Evolutionary conservation across 345 rosid species (phyloP).

Genomic region (Triadica sebifera): DNA sequence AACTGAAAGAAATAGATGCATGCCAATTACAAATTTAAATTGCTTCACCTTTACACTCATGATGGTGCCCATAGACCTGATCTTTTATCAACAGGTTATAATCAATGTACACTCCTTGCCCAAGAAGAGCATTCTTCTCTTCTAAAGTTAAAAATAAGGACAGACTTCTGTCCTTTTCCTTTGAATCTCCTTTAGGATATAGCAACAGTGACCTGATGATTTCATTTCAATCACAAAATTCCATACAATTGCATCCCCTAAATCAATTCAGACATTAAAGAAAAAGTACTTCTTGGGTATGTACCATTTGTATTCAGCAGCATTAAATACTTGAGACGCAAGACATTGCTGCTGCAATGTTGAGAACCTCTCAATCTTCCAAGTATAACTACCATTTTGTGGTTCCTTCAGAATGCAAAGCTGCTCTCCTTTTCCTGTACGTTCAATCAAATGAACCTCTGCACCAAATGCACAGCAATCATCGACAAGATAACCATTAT

Average conservation of each 20-base stretch:
- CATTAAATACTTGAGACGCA: background rate
- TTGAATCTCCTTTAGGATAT: background rate
- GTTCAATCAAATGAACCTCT: slow-evolving; percentile 5
- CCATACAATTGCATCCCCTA: background rate
- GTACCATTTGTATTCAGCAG: background rate
- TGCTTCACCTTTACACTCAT: background rate
- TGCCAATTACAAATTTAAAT: background rate
- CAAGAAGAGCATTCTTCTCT: background rate
- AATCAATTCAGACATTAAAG: background rate
- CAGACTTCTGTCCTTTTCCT: background rate
- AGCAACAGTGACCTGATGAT: background rate
- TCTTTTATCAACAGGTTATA: background rate
- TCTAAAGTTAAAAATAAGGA: background rate
- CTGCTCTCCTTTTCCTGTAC: background rate
- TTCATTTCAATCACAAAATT: background rate
- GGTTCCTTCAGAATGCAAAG: background rate
- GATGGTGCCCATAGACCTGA: background rate
- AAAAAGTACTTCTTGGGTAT: background rate
- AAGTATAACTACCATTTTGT: background rate
- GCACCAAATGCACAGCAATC: slow-evolving; percentile 16
- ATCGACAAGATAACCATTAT: slow-evolving; percentile 13
- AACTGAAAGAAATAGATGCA: background rate
- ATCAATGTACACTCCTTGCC: background rate
- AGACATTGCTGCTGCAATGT: background rate
- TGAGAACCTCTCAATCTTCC: slow-evolving; percentile 1